Percentiles rank a stretch among this genome's conserved stretches.
phyloP scores from a whole-genome alignment of 331 rosid genomes.

The Ulmus americana region DNA sequence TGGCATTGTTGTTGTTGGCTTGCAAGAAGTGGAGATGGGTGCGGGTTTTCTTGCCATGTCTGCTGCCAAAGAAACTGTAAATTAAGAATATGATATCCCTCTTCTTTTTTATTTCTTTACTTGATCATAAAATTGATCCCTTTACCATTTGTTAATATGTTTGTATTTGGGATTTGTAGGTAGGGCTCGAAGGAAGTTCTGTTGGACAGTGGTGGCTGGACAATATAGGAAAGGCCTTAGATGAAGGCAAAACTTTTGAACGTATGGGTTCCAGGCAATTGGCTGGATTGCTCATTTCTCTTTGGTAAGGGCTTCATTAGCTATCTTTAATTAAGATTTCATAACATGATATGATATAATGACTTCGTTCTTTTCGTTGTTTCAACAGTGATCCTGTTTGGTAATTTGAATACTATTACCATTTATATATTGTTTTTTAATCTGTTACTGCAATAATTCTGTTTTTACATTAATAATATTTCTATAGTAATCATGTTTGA shows the following conservation, averaged over 20 bases:
- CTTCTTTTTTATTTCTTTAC: conserved; percentile 10
- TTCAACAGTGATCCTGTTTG: too few species aligned
- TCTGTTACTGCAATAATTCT: too few species aligned
- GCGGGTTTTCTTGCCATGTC: conserved; percentile 99
- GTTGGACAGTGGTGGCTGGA: conserved; percentile 97
- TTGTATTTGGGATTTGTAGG: conserved; percentile 42
- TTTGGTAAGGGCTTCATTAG: conserved; percentile 51
- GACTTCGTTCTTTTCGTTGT: too few species aligned
- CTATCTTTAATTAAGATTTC: not conserved
- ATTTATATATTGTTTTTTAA: too few species aligned
- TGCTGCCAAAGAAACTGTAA: conserved; percentile 97
- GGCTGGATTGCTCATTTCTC: conserved; percentile 96
- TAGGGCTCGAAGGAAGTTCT: conserved; percentile 99
- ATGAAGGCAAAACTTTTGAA: conserved; percentile 80
- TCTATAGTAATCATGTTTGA: too few species aligned
- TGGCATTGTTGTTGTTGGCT: conserved; percentile 87
- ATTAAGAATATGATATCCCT: not conserved
- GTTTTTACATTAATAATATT: too few species aligned
- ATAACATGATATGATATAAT: not conserved
- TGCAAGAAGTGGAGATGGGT: conserved; percentile 99
- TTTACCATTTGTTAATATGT: not conserved
- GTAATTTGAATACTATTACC: too few species aligned
- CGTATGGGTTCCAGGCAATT: conserved; percentile 98
- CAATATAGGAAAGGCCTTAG: conserved; percentile 88
- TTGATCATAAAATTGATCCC: not conserved